Conservation (phyloP, 352 stramenopile genomes). For the Achlya hypogyna region DNA sequence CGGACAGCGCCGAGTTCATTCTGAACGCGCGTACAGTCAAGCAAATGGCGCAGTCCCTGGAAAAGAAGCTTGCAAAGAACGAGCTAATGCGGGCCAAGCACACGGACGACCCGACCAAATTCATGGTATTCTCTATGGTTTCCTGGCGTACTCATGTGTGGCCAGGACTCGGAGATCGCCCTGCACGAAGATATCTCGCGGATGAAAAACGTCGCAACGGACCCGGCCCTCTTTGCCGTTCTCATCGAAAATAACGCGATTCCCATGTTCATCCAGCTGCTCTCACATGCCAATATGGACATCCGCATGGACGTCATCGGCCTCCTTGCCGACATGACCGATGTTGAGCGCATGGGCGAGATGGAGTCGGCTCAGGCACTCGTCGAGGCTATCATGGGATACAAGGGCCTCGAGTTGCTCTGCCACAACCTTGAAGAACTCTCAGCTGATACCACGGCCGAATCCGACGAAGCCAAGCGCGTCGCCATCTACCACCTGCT, state of each 20-base stretch:
- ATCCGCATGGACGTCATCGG: constrained; percentile 44
- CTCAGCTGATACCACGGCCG: constrained; percentile 9
- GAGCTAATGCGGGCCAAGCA: constrained; percentile 73
- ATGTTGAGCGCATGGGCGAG: constrained; percentile 37
- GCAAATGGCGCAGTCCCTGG: constrained; percentile 49
- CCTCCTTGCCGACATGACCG: constrained; percentile 61
- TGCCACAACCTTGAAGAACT: constrained; percentile 40
- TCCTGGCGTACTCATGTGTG: background rate
- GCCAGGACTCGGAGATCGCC: constrained; percentile 56
- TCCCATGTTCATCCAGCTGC: constrained; percentile 59
- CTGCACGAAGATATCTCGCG: constrained; percentile 44
- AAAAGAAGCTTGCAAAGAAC: constrained; percentile 71
- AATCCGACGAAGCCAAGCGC: constrained; percentile 45
- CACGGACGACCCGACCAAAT: constrained; percentile 60
- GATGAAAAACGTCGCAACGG: constrained; percentile 50
- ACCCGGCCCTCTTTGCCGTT: constrained; percentile 45
- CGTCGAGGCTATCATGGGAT: constrained; percentile 44
- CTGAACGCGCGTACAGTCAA: constrained; percentile 68
- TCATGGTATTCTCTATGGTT: constrained; percentile 33
- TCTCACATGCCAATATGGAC: constrained; percentile 78
- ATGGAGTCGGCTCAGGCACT: constrained; percentile 37
- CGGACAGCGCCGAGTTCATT: constrained; percentile 16
- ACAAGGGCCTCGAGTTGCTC: constrained; percentile 47
- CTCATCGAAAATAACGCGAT: constrained; percentile 55
- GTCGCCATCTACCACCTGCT: constrained; percentile 57